A percentile compares a stretch with the other conserved stretches of the same genome.
Conservation (phyloP, 1,284 basidiomycete species). For the Boletus semigastroideus region DNA sequence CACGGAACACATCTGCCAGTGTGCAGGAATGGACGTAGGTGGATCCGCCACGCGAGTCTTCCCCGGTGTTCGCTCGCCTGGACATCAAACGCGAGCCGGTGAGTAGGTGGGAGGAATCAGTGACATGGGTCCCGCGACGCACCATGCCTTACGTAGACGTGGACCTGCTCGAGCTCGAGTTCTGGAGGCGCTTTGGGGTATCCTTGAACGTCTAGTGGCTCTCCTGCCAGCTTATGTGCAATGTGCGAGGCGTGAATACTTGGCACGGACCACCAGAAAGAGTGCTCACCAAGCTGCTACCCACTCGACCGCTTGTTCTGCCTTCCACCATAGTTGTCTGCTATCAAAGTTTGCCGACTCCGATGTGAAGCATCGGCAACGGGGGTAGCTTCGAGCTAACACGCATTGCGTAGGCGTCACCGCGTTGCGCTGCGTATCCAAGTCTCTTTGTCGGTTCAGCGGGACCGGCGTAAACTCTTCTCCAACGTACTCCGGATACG, state of each 20-base stretch:
- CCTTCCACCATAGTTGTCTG: constrained; percentile 6
- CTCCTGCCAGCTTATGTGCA: constrained; percentile 33
- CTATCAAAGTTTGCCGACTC: not conserved
- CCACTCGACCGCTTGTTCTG: not conserved
- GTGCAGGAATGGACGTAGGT: constrained; percentile 64
- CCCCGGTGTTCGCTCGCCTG: constrained; percentile 75
- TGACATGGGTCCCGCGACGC: constrained; percentile 23
- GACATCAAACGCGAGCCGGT: not conserved
- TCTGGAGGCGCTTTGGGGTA: constrained; percentile 59
- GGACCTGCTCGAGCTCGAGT: constrained; percentile 67
- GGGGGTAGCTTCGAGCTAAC: too few relatives aligned
- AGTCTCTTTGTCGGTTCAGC: not conserved
- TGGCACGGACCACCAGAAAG: not conserved
- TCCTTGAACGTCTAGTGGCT: constrained; percentile 55
- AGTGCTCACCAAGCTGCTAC: constrained; percentile 15
- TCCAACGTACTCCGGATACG: not conserved
- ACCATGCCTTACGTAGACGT: constrained; percentile 76
- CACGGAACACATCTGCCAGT: constrained; percentile 69
- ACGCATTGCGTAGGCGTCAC: not conserved
- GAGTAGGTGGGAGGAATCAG: not conserved
- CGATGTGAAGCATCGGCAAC: not conserved
- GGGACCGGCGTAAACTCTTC: not conserved
- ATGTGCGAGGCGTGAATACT: not conserved
- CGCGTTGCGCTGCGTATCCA: not conserved
- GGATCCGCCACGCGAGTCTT: constrained; percentile 59